Evolutionary conservation across 805 yeast species (phyloP).

Genomic region (Lipomyces lipofer): DNA sequence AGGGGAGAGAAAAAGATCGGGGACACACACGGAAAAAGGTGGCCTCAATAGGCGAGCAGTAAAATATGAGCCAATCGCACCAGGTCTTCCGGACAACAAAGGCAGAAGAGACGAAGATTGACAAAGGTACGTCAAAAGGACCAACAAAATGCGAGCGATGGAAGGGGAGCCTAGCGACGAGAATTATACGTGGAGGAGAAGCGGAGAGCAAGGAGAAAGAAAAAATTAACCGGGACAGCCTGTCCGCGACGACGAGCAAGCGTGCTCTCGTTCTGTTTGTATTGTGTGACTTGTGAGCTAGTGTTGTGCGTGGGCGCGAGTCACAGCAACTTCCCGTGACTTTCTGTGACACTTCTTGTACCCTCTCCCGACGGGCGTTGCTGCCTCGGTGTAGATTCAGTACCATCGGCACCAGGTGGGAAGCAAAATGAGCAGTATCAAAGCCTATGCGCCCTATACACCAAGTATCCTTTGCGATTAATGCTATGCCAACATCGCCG

Average conservation of each 20-base stretch:
- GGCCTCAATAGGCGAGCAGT: neutral
- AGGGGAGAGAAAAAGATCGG: too few species aligned
- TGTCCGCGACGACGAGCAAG: neutral
- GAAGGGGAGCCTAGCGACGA: conserved; percentile 7
- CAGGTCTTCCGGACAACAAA: neutral
- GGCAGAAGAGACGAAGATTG: neutral
- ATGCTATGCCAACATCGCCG: too few species aligned
- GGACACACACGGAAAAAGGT: neutral
- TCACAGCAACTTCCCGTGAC: conserved; percentile 8
- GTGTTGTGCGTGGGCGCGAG: conserved; percentile 5
- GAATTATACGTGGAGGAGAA: conserved; percentile 4
- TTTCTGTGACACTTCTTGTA: too few species aligned
- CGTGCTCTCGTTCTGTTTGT: neutral
- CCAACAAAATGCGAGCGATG: conserved; percentile 3
- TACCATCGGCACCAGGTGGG: too few species aligned
- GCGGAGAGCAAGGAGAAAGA: conserved; percentile 15
- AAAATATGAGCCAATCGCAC: conserved; percentile 5
- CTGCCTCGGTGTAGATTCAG: too few species aligned
- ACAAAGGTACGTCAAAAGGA: conserved; percentile 8
- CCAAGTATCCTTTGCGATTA: too few species aligned
- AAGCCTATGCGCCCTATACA: too few species aligned
- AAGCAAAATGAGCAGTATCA: too few species aligned
- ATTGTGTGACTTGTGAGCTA: conserved; percentile 12
- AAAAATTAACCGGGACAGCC: conserved; percentile 19
- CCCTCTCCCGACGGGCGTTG: too few species aligned